phyloP scores from a whole-genome alignment of 129 eudicot species.

The Centrapalus pauciflorus region DNA sequence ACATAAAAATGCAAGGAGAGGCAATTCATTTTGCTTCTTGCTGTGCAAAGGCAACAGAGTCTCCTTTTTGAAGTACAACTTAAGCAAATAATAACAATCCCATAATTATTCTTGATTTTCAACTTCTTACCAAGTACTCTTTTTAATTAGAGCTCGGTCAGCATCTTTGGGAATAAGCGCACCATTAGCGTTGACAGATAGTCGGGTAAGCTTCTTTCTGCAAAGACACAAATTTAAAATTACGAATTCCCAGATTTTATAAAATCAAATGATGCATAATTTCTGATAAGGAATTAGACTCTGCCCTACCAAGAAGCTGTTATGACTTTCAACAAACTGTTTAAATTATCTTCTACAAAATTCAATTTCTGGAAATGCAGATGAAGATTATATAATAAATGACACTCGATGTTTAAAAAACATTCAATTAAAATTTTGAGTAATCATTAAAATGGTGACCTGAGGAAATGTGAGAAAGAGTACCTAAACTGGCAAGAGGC shows the following conservation, averaged over 20 bases:
- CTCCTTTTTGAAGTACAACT: no score
- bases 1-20: neutral
- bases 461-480: neutral
- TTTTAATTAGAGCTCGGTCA: constrained; percentile 61
- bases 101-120: neutral
- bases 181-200: constrained; percentile 84
- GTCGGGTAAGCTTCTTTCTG: constrained; percentile 71
- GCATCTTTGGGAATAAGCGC: constrained; percentile 71
- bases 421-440: neutral
- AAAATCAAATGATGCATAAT: neutral
- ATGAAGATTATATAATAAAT: neutral
- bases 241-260: neutral
- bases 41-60: neutral
- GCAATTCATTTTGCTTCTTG: neutral
- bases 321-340: neutral
- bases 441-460: no score
- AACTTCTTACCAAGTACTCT: constrained; percentile 61
- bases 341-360: neutral
- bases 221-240: neutral
- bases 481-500: constrained; percentile 93
- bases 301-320: neutral
- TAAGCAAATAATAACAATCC: neutral
- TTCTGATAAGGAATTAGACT: neutral
- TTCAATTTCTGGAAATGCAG: neutral
- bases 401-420: neutral